These are phyloP conservation scores for Otatea glauca DNA, from an alignment of 176 grass and related monocot genomes.

Conservation along the genomic window DNA sequence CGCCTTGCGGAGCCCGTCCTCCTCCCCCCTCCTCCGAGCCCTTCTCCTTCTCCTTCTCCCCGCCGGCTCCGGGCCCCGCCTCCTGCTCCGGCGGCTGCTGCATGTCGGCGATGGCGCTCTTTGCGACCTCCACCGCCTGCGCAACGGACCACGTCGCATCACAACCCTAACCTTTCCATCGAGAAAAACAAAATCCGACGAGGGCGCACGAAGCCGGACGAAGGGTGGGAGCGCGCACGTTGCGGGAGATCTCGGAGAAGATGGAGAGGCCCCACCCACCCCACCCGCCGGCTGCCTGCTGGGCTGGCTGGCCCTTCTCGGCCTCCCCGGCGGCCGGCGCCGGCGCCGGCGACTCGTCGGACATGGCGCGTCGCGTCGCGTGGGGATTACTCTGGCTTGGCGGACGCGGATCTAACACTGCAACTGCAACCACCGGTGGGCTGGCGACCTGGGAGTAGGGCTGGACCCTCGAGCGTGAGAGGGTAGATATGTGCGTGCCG, in stretches of 20 bases:
- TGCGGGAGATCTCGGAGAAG: conserved; percentile 94
- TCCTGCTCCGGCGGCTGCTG: conserved; percentile 58
- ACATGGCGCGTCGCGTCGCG: conserved; percentile 56
- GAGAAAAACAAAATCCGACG: neutral
- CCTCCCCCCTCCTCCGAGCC: conserved; percentile 29
- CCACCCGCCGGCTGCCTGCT: conserved; percentile 64
- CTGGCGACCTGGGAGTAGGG: neutral
- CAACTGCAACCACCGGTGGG: conserved; percentile 54
- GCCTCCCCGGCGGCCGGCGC: neutral
- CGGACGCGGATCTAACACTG: conserved; percentile 59
- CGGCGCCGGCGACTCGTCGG: conserved; percentile 45
- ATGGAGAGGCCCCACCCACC: conserved; percentile 90
- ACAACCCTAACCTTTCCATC: conserved; percentile 34
- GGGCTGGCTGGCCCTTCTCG: conserved; percentile 28
- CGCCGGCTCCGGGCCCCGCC: conserved; percentile 8
- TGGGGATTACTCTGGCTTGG: conserved; percentile 25
- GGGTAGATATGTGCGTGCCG: neutral
- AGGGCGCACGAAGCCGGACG: conserved; percentile 3
- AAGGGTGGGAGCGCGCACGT: conserved; percentile 45
- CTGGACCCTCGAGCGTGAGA: neutral
- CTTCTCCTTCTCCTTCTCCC: conserved; percentile 34
- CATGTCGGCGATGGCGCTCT: conserved; percentile 75
- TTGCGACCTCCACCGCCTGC: conserved; percentile 91
- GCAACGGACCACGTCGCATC: conserved; percentile 31
- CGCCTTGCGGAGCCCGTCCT: conserved; percentile 50